Percentiles rank a stretch among this genome's conserved stretches.
Conservation (phyloP, 2,329 filamentous ascomycete species). For the Thielaviopsis populi region DNA sequence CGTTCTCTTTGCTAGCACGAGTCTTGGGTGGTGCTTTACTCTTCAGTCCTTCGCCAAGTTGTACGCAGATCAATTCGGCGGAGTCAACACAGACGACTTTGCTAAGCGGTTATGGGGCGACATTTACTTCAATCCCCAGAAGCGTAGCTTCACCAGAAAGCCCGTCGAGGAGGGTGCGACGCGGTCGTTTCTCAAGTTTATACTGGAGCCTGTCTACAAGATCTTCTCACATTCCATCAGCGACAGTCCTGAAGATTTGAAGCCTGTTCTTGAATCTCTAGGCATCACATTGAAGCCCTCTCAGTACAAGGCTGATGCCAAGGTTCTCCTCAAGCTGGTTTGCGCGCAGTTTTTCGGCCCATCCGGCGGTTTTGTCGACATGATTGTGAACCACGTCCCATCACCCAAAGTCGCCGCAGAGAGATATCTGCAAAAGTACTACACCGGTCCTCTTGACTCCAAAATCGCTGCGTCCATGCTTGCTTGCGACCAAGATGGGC, state of each 20-base stretch:
- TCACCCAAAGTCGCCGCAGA: conserved; percentile 68
- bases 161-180: conserved; percentile 64
- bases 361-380: conserved; percentile 82
- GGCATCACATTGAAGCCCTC: conserved; percentile 83
- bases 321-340: conserved; percentile 71
- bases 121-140: conserved; percentile 85
- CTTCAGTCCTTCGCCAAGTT: conserved; percentile 87
- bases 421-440: conserved; percentile 68
- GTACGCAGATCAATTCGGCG: conserved; percentile 80
- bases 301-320: conserved; percentile 80
- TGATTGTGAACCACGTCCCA: conserved; percentile 79
- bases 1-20: conserved; percentile 87
- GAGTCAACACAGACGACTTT: conserved; percentile 71
- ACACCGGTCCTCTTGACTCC: conserved; percentile 77
- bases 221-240: conserved; percentile 90
- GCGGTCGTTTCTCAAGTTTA: conserved; percentile 83
- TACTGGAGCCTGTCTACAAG: conserved; percentile 95
- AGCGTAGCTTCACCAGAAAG: conserved; percentile 83
- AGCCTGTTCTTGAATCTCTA: conserved; percentile 58
- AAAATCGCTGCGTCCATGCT: conserved; percentile 68
- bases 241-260: conserved; percentile 72
- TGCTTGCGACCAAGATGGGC: conserved; percentile 74
- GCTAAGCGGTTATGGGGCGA: conserved; percentile 83
- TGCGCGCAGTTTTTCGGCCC: conserved; percentile 93
- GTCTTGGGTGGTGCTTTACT: conserved; percentile 95